Conservation (phyloP, 805 yeast genomes). For the Cyberlindnera euphorbiae region DNA sequence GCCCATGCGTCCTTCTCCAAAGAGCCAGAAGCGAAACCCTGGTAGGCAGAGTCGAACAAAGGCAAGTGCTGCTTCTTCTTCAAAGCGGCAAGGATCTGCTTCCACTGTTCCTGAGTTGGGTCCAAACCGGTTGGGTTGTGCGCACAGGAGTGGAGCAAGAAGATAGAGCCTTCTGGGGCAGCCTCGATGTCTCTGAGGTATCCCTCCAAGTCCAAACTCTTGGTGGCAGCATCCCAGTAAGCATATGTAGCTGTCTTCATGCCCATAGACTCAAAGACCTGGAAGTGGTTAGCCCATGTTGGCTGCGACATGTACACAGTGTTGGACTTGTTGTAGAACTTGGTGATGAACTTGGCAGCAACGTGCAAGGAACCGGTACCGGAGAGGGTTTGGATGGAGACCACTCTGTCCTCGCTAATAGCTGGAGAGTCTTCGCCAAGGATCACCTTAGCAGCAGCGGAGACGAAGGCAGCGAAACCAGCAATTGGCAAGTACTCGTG, state of each 20-base stretch:
- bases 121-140: conserved; percentile 98
- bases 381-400: conserved; percentile 72
- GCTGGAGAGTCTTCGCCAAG: conserved; percentile 58
- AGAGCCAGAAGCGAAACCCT: conserved; percentile 93
- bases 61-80: conserved; percentile 65
- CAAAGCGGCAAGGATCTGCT: conserved; percentile 55
- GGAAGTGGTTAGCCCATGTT: conserved; percentile 97
- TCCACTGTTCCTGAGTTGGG: conserved; percentile 84
- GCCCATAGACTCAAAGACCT: conserved; percentile 71
- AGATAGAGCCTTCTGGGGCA: conserved; percentile 74
- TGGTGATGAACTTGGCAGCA: conserved; percentile 54
- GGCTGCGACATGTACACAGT: conserved; percentile 75
- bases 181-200: conserved; percentile 53
- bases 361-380: conserved; percentile 92
- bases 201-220: conserved; percentile 68
- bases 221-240: conserved; percentile 75
- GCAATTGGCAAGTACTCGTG: conserved; percentile 87
- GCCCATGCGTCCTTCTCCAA: conserved; percentile 82
- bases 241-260: conserved; percentile 67
- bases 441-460: conserved; percentile 69
- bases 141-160: conserved; percentile 91
- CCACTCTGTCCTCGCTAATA: conserved; percentile 40
- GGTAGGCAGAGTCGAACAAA: conserved; percentile 92
- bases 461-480: conserved; percentile 65
- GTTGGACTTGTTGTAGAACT: conserved; percentile 32